Evolutionary conservation across 2,329 filamentous ascomycete species (phyloP), one percentile per base, ranked within the genome.

Genomic region (Stachybotrys echinatus): DNA sequence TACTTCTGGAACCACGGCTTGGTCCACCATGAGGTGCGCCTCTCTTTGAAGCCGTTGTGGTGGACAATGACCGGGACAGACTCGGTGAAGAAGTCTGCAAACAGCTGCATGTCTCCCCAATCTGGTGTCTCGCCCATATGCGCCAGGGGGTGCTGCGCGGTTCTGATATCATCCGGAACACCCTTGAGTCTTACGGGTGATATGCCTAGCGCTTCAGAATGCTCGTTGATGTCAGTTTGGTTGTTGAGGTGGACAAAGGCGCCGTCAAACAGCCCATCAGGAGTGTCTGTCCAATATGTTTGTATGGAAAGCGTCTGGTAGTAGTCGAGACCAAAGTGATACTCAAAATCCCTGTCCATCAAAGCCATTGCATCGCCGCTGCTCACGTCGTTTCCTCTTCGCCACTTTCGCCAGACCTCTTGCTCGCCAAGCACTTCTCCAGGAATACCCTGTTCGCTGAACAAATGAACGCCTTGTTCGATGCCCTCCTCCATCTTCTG

Each of bases 341-440:
- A 62, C 47, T 65, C 62, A 22, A 53, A 56, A 18, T 60, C 53
- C 14, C 51, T 31, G n/a, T 54, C 40, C 40, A 53, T 47, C 20
- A 52, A 20, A 6, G 37, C 31, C 5, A 43, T 46, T 8, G 45
- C 43, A 12, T 50, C 45, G 17, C 21, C 22, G n/a, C 18, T 37
- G 3, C 31, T 39, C 18, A 42, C 23, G 8, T n/a, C 37, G 12
- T 42, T 31, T 14, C 45, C 45, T 18, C 54, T 46, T 38, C 46
- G 52, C 52, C 52, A 53, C 72, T 71, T 62, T 76, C 60, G 61
- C 58, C 57, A 61, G 5, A 58, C 49, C 39, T 60, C 58, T 42
- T 61, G 59, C 48, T 60, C 56, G 19, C 58, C 55, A 3, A 61
- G 52, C 3, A 61, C 53, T 42, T 60, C 56, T 8, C 54, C 58